Conservation (phyloP, 306 rosid species). For the Trifolium subterraneum region DNA sequence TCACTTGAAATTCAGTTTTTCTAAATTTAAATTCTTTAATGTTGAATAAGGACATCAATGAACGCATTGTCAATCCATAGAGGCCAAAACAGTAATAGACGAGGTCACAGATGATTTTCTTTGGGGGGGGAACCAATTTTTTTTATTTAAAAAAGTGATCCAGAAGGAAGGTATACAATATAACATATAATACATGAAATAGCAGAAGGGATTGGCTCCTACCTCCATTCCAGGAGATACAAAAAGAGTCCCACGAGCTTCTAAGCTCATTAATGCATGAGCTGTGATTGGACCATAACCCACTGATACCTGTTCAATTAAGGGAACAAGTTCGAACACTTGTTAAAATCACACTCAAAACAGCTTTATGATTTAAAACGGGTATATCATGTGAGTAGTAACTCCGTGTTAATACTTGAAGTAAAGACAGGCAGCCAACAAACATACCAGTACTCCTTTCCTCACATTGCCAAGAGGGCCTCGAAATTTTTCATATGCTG, state of each 20-base stretch:
- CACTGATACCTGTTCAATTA: conserved; percentile 78
- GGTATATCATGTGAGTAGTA: neutral
- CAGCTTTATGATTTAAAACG: conserved; percentile 30
- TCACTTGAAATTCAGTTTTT: neutral
- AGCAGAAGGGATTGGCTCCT: conserved; percentile 32
- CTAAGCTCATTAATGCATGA: conserved; percentile 84
- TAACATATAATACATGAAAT: conserved; percentile 23
- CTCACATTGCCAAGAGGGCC: conserved; percentile 97
- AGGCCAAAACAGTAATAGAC: conserved; percentile 10
- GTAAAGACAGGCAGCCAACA: conserved; percentile 38
- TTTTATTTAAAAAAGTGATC: neutral
- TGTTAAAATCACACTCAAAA: conserved; percentile 25
- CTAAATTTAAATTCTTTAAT: neutral
- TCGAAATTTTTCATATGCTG: conserved; percentile 85
- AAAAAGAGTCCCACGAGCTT: conserved; percentile 94
- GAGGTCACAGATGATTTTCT: neutral
- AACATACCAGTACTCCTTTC: conserved; percentile 94
- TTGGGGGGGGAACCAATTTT: neutral
- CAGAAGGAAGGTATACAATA: conserved; percentile 27
- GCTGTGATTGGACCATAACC: conserved; percentile 83
- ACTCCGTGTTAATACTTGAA: conserved; percentile 10
- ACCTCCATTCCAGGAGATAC: conserved; percentile 97
- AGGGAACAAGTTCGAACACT: conserved; percentile 18
- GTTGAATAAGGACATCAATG: conserved; percentile 2
- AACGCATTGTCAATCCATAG: conserved; percentile 24